phyloP scores from a whole-genome alignment of 1,139 yeast genomes.

The Insectozyma bohioensis region DNA sequence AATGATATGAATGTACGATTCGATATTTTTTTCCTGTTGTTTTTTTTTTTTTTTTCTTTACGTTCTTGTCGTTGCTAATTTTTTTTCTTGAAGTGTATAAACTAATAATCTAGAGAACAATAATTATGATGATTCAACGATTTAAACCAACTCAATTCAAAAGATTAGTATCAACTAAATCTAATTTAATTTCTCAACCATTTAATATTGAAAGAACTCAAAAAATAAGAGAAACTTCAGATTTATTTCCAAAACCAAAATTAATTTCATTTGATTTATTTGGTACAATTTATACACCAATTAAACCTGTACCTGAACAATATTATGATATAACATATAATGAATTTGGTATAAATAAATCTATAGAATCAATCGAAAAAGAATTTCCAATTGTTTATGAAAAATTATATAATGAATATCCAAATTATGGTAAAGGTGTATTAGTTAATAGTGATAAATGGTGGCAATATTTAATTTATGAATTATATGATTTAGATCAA shows the following conservation, averaged over 20 bases:
- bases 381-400: constrained; percentile 32
- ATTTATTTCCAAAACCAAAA: constrained; percentile 41
- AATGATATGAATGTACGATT: no score
- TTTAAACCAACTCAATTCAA: not conserved
- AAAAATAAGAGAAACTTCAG: constrained; percentile 29
- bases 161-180: constrained; percentile 6
- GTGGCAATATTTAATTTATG: constrained; percentile 57
- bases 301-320: constrained; percentile 50
- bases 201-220: constrained; percentile 24
- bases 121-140: no score
- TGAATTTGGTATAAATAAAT: constrained; percentile 42
- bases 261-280: constrained; percentile 66
- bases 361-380: constrained; percentile 23
- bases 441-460: constrained; percentile 41
- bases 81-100: no score
- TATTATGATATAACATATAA: constrained; percentile 47
- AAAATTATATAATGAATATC: constrained; percentile 33
- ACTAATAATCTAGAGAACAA: no score
- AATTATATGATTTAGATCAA: constrained; percentile 34
- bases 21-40: not conserved
- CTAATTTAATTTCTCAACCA: constrained; percentile 27
- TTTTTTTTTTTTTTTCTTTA: constrained; percentile 1
- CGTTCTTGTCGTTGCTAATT: no score
- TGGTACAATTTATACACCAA: constrained; percentile 62
- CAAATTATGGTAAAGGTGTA: constrained; percentile 58